Conservation (phyloP, 2,329 filamentous ascomycete species). For the Intubia oerlemansii region DNA sequence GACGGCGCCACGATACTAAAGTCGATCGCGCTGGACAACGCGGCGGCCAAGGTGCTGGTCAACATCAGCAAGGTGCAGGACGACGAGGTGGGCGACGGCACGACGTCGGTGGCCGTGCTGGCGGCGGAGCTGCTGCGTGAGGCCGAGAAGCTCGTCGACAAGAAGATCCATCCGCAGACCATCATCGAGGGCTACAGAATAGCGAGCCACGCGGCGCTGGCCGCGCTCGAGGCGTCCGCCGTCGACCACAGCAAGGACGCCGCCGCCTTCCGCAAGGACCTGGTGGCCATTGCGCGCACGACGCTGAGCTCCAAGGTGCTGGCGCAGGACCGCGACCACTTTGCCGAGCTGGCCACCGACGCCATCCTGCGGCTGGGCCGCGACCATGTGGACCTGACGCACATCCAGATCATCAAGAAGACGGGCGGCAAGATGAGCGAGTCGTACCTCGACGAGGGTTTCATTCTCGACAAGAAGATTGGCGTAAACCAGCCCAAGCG, state of each 20-base stretch:
- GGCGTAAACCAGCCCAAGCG: constrained; percentile 97
- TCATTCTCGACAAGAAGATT: constrained; percentile 98
- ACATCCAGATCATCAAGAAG: constrained; percentile 99
- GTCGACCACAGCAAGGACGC: constrained; percentile 76
- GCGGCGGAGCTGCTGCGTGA: constrained; percentile 89
- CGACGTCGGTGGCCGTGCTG: constrained; percentile 90
- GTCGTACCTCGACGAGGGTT: constrained; percentile 93
- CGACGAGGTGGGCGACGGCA: constrained; percentile 94
- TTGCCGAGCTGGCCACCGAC: constrained; percentile 73
- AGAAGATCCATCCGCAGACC: constrained; percentile 97
- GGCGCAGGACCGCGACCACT: constrained; percentile 81
- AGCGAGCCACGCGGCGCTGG: constrained; percentile 74
- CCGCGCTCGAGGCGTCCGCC: constrained; percentile 63
- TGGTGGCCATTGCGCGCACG: constrained; percentile 77
- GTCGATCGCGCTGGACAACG: constrained; percentile 94
- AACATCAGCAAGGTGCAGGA: constrained; percentile 99
- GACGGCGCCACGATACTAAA: constrained; percentile 97
- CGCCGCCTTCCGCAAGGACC: constrained; percentile 71
- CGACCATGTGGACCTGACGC: constrained; percentile 79
- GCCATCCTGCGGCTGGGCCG: constrained; percentile 80
- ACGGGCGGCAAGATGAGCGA: constrained; percentile 92
- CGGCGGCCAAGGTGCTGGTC: constrained; percentile 91
- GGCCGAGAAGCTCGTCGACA: constrained; percentile 89
- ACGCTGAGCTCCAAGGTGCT: constrained; percentile 96
- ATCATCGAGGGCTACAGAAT: constrained; percentile 99